Evolutionary conservation across 2,329 filamentous ascomycete species (phyloP).

Genomic region (Scopulariopsis brevicaulis): DNA sequence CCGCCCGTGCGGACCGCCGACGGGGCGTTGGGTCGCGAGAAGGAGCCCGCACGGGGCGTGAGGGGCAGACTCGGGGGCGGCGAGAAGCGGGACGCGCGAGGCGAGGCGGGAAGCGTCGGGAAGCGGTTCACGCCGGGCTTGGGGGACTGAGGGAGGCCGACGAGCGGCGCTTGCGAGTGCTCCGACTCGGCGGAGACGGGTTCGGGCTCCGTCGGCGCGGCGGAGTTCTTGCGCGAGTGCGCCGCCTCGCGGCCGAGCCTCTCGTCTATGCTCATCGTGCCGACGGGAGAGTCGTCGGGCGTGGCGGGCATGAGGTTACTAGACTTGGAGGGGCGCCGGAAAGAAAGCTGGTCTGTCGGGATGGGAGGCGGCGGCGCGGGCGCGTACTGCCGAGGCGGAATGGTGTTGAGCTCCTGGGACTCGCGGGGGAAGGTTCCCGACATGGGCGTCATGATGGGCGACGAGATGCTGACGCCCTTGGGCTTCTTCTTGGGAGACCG

Average conservation of each 20-base stretch:
- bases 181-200: conserved; percentile 33
- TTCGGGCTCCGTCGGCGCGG: conserved; percentile 26
- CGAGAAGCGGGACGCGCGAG: conserved; percentile 9
- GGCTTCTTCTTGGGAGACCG: conserved; percentile 44
- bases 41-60: conserved; percentile 41
- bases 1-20: conserved; percentile 46
- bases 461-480: conserved; percentile 47
- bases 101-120: conserved; percentile 13
- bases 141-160: conserved; percentile 26
- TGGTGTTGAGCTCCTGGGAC: conserved; percentile 43
- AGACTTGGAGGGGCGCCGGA: conserved; percentile 12
- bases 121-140: conserved; percentile 23
- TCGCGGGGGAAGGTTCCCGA: conserved; percentile 47
- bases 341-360: conserved; percentile 27
- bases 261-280: conserved; percentile 33
- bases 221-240: conserved; percentile 25
- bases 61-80: conserved; percentile 27
- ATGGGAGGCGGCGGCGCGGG: conserved; percentile 46
- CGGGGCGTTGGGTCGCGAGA: conserved; percentile 35
- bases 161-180: conserved; percentile 34
- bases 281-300: conserved; percentile 33
- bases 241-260: conserved; percentile 28
- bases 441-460: conserved; percentile 53
- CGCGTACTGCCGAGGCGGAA: conserved; percentile 46
- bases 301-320: conserved; percentile 17